Percentiles rank a stretch among this genome's conserved stretches.
These are phyloP conservation scores for Cryptococcus amylolentus DNA, from an alignment of 1,284 basidiomycete species.

Conservation along the genomic window DNA sequence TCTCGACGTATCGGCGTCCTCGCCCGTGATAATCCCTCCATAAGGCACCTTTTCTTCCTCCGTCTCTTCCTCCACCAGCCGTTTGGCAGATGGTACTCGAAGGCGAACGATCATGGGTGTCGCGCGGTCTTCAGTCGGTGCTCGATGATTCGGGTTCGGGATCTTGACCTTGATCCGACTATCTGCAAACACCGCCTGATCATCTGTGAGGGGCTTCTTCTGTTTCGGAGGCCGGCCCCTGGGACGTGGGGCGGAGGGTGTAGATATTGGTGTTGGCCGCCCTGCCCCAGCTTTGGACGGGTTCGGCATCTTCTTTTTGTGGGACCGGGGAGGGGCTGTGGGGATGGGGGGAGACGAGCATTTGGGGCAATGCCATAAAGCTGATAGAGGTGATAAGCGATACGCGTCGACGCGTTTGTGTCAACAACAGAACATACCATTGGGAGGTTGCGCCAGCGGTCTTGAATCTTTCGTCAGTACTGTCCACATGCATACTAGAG, in stretches of 20 bases:
- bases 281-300: constrained; percentile 20
- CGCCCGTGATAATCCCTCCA: constrained; percentile 68
- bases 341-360: constrained; percentile 6
- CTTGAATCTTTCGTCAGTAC: constrained; percentile 13
- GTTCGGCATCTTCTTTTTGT: background rate
- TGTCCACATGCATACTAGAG: background rate
- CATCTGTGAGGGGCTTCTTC: background rate
- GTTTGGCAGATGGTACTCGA: constrained; percentile 27
- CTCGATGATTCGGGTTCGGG: constrained; percentile 7
- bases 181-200: constrained; percentile 12
- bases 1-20: constrained; percentile 70
- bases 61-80: constrained; percentile 34
- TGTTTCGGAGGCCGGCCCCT: background rate
- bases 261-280: background rate
- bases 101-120: constrained; percentile 31
- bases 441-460: constrained; percentile 64
- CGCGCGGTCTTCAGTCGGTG: constrained; percentile 12
- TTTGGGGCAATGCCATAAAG: constrained; percentile 20
- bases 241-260: background rate
- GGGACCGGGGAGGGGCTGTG: background rate
- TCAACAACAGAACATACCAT: constrained; percentile 57
- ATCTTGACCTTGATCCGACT: constrained; percentile 24
- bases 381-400: constrained; percentile 7
- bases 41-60: constrained; percentile 58
- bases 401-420: background rate